Base-by-base conservation (phyloP, 306 rosid genomes). In the Quercus mongolica region DNA sequence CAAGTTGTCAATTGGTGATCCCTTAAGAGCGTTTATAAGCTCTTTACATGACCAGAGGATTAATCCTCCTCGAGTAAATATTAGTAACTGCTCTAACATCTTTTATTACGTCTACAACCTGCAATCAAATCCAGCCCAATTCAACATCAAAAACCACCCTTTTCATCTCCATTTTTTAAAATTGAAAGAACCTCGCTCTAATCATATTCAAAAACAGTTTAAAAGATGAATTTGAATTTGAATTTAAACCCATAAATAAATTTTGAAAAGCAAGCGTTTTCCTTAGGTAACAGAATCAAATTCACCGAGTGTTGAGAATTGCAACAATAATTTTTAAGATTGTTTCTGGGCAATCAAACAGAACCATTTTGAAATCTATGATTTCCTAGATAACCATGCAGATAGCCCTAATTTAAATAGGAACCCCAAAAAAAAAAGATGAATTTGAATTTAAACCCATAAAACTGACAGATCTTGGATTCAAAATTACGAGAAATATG, bases 1-100 rank as follows among this genome's bases (percentile, higher is more conserved):
- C 92, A 94, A 82, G 21, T 97, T 87, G 81, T 94, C 98, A 71
- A 94, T 91, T 52, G 98, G 97, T 5, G 97, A 94, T 7, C 98
- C 98, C 74, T 56, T 92, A 41, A 94, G 90, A 55, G 98, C 97
- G 72, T 94, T 92, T 17, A 94, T 92, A 18, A 94, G 84, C 83
- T 94, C 90, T 62, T 90, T 91, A 83, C 95, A 94, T 2, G 97
- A 91, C 97, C 98, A 94, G 35, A 94, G 97, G 87, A 91, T 94
- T 74, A 94, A 84, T 17, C 97, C 98, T 59, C 98, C 97, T 74
- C 98, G 82, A 5, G 98, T 94, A 81, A 92, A 94, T 76, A 94
- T 94, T 79, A 94, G 84, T 76, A 94, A 83, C 56, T 94, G 97
- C 82, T 94, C 98, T 85, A 94, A 83, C 98, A 94, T 94, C 79